Conservation (phyloP, 2,329 filamentous ascomycete genomes). For the Pseudocercospora fijiensis region DNA sequence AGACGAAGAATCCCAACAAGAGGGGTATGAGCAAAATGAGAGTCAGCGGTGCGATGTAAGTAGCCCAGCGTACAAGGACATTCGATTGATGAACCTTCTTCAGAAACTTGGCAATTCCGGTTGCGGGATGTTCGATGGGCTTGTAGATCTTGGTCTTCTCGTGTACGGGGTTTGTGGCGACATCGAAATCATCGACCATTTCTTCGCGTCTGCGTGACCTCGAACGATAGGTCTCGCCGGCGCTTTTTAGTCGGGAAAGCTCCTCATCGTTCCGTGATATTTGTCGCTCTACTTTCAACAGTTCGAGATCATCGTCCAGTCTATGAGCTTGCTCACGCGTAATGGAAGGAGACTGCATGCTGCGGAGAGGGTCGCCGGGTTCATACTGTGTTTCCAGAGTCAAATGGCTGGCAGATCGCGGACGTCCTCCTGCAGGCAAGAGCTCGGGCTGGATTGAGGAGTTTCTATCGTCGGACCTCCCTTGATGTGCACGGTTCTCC, state of each 20-base stretch:
- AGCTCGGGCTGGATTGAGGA: slow-evolving; percentile 16
- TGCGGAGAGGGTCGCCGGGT: slow-evolving; percentile 33
- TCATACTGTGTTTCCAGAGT: slow-evolving; percentile 44
- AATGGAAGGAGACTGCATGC: slow-evolving; percentile 53
- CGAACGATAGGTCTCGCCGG: slow-evolving; percentile 51
- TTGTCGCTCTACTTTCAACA: slow-evolving; percentile 64
- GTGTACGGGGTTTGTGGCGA: slow-evolving; percentile 67
- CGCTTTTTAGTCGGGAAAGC: slow-evolving; percentile 32
- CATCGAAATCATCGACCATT: slow-evolving; percentile 65
- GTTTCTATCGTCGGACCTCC: background rate
- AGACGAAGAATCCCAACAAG: slow-evolving; percentile 62
- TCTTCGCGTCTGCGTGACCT: slow-evolving; percentile 55
- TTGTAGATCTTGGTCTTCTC: slow-evolving; percentile 65
- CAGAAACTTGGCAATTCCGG: slow-evolving; percentile 62
- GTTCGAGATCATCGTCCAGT: slow-evolving; percentile 64
- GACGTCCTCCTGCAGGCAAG: slow-evolving; percentile 14
- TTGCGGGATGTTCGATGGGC: slow-evolving; percentile 62
- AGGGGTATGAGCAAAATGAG: slow-evolving; percentile 66
- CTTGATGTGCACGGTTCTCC: slow-evolving; percentile 11
- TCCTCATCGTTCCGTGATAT: slow-evolving; percentile 48
- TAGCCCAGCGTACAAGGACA: slow-evolving; percentile 66
- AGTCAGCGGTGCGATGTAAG: slow-evolving; percentile 67
- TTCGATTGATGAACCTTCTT: slow-evolving; percentile 65
- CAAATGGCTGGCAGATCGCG: slow-evolving; percentile 43
- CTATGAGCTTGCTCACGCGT: slow-evolving; percentile 60